Conservation (phyloP, 2,329 filamentous ascomycete species). For the Calonectria montana region DNA sequence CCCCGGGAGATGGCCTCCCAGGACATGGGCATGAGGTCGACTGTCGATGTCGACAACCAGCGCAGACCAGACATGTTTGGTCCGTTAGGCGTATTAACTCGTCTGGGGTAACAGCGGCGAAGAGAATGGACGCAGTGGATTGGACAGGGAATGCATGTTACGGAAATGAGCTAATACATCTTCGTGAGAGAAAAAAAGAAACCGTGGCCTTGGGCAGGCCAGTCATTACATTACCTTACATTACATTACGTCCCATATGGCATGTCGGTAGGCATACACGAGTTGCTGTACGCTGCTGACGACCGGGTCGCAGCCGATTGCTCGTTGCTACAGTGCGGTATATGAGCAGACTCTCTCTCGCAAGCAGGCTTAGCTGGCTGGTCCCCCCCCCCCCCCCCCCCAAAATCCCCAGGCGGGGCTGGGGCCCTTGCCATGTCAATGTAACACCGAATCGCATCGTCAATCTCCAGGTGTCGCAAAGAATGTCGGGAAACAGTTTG, state of each 20-base stretch:
- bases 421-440: constrained; percentile 25
- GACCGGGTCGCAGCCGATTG: constrained; percentile 1
- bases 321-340: neutral
- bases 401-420: constrained; percentile 16
- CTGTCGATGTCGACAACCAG: neutral
- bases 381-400: no score
- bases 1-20: constrained; percentile 18
- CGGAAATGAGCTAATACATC: constrained; percentile 20
- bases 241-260: constrained; percentile 9
- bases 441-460: constrained; percentile 41
- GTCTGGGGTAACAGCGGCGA: neutral
- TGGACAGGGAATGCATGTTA: neutral
- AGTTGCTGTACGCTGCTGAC: neutral
- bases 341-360: neutral
- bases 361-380: neutral
- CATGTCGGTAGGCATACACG: constrained; percentile 2
- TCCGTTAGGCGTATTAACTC: neutral
- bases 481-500: constrained; percentile 18
- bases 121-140: constrained; percentile 4
- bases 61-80: neutral
- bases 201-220: constrained; percentile 7
- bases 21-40: constrained; percentile 7
- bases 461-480: constrained; percentile 36
- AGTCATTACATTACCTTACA: no score
- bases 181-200: neutral